Percentiles rank a stretch among this genome's conserved stretches.
These are phyloP conservation scores for Ceratorhiza oryzae-sativae DNA, from an alignment of 1,284 basidiomycete genomes.

Conservation along the genomic window DNA sequence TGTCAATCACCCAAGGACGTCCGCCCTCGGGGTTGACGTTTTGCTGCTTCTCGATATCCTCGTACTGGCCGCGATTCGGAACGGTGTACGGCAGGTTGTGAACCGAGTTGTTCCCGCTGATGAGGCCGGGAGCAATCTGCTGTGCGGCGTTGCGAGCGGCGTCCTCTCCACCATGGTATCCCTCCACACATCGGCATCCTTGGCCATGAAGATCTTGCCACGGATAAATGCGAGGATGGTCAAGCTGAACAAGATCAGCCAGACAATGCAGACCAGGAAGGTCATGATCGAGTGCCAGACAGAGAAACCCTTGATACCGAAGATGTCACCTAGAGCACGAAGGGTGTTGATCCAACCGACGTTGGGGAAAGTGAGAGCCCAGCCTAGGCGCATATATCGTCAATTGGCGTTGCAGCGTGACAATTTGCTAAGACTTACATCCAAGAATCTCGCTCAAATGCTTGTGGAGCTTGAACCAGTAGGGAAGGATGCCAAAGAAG, in stretches of 20 bases:
- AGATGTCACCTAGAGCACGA: constrained; percentile 40
- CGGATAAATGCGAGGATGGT: constrained; percentile 33
- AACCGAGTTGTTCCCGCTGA: constrained; percentile 31
- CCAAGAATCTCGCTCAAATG: constrained; percentile 43
- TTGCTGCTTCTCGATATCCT: constrained; percentile 35
- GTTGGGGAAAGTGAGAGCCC: constrained; percentile 43
- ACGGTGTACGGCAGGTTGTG: constrained; percentile 28
- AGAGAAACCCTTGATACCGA: constrained; percentile 37
- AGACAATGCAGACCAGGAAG: constrained; percentile 35
- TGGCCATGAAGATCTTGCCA: constrained; percentile 38
- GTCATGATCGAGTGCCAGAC: constrained; percentile 38
- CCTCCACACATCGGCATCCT: constrained; percentile 32
- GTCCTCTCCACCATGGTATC: constrained; percentile 36
- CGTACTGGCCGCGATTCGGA: constrained; percentile 19
- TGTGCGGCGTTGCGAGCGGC: constrained; percentile 30
- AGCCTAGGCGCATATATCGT: constrained; percentile 33
- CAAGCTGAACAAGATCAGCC: constrained; percentile 27
- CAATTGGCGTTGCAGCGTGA: not conserved
- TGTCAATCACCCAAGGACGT: constrained; percentile 33
- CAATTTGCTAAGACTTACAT: constrained; percentile 11
- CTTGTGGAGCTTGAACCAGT: constrained; percentile 44
- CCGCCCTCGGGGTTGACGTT: not conserved
- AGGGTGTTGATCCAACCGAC: constrained; percentile 42
- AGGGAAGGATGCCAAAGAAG: constrained; percentile 39
- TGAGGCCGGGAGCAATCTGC: constrained; percentile 25